Base-by-base conservation (phyloP, 2,329 filamentous ascomycete genomes). In the Alternaria hordeiaustralica region DNA sequence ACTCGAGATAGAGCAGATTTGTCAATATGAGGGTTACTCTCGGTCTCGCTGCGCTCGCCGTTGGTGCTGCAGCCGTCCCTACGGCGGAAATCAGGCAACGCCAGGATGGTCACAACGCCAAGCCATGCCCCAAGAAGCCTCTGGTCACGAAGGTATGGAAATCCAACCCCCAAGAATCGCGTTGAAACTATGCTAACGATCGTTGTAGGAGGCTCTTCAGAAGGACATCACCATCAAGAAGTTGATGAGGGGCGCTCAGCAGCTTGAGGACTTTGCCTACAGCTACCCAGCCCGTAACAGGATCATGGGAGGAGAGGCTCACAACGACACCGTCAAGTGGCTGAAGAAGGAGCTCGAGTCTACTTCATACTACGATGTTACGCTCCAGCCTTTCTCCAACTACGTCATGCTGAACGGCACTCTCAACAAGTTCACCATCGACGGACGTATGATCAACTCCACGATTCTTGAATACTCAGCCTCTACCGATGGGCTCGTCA, bases 321-420 rank as follows among this genome's bases (percentile, higher is more conserved):
- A 82, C 68, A 78, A 81, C 41, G 78, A 77, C 20, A 82, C 81
- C 1, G 70, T 82, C 49, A 72, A 79, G 9, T 81, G 75, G 64
- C 69, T 82, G 18, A 75, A 78, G 55, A 64, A 74, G 6, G 65
- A 70, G 15, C 70, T 80, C 11, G 73, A 75, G 58, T 58, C 71
- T 3, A 55, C 74, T 20, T 73, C 69, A 28, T 79, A 82, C 68
- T 83, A 82, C 69, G 75, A 77, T 33, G 71, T 80, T 12, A 68
- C 74, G 1, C 68, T 74, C 9, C 77, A 80, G 63, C 61, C 71
- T 1, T 79, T 74, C 57, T 69, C 60, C 33, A 66, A 55, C 9
- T 56, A 71, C 13, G 66, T 75, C 11, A 68, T 73, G 58, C n/a
- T 67, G 25, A 72, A 62, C 41, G 74, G 72, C 12, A 65, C 49